A percentile compares a stretch with the other conserved stretches of the same genome.
phyloP scores from a whole-genome alignment of 495 filamentous ascomycete genomes.

The Chlorociboria aeruginascens region DNA sequence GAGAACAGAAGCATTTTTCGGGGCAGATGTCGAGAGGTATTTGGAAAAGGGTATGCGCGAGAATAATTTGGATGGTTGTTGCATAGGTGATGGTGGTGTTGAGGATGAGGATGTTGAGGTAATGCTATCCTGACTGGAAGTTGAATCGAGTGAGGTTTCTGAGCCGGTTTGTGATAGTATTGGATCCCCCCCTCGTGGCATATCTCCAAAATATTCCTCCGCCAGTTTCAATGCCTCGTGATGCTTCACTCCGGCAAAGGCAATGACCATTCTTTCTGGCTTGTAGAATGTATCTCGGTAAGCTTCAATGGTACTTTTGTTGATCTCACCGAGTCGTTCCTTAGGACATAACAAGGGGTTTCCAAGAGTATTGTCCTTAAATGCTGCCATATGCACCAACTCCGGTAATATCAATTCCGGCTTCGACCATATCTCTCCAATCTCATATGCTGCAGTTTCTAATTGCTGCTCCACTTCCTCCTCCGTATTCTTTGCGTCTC shows the following conservation, averaged over 20 bases:
- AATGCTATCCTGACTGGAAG: constrained; percentile 22
- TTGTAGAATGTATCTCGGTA: constrained; percentile 79
- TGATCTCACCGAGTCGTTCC: constrained; percentile 67
- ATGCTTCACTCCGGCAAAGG: constrained; percentile 88
- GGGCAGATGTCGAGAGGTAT: constrained; percentile 64
- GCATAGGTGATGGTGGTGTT: constrained; percentile 28
- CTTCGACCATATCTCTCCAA: constrained; percentile 95
- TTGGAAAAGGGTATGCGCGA: constrained; percentile 91
- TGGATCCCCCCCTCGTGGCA: constrained; percentile 44
- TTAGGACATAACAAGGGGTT: constrained; percentile 86
- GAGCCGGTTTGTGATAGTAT: constrained; percentile 44
- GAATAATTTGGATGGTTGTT: constrained; percentile 49
- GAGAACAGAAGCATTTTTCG: constrained; percentile 45
- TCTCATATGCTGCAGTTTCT: constrained; percentile 86
- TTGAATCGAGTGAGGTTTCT: constrained; percentile 42
- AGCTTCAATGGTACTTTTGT: constrained; percentile 57
- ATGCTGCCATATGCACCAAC: constrained; percentile 87
- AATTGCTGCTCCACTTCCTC: constrained; percentile 81
- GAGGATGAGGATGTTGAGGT: constrained; percentile 30
- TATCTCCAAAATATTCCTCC: constrained; percentile 81
- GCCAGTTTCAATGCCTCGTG: constrained; percentile 66
- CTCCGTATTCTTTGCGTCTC: constrained; percentile 79
- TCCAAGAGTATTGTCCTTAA: constrained; percentile 87
- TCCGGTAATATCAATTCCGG: constrained; percentile 94
- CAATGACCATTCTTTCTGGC: constrained; percentile 84